A percentile compares a stretch with the other conserved stretches of the same genome.
phyloP scores from a whole-genome alignment of 176 grass and related monocot species.

The Eragrostis curvula region DNA sequence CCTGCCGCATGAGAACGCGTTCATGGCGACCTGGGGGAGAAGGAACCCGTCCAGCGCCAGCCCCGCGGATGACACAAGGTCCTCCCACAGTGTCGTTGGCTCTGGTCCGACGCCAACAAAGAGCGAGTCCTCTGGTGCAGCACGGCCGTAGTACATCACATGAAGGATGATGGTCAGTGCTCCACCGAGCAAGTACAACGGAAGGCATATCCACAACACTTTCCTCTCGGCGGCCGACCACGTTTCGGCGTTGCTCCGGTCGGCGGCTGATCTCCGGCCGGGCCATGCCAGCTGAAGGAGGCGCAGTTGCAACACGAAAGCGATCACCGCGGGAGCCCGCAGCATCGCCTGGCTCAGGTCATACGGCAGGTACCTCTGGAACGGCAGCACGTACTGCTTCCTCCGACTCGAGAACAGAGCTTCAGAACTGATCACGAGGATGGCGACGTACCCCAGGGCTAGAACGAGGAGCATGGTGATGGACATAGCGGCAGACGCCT shows the following conservation, averaged over 20 bases:
- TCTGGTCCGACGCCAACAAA: not conserved
- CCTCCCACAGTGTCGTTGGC: not conserved
- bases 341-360: conserved; percentile 55
- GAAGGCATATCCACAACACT: conserved; percentile 31
- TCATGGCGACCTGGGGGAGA: conserved; percentile 18
- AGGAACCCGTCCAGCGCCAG: conserved; percentile 27
- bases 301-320: conserved; percentile 48
- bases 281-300: conserved; percentile 40
- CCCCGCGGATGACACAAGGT: conserved; percentile 23
- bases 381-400: not conserved
- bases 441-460: conserved; percentile 43
- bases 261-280: not conserved
- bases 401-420: conserved; percentile 58
- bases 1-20: not conserved
- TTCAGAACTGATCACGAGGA: conserved; percentile 60
- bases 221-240: conserved; percentile 15
- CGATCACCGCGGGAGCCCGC: conserved; percentile 44
- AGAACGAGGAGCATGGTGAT: conserved; percentile 68
- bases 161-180: conserved; percentile 21
- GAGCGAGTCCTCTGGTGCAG: not conserved
- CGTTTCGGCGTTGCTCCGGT: not conserved
- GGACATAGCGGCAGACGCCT: conserved; percentile 42
- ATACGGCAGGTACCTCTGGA: conserved; percentile 35
- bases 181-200: conserved; percentile 30
- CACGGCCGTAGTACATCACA: too few relatives aligned